Base-by-base conservation (phyloP, 306 rosid species). In the Mimosa bimucronata region DNA sequence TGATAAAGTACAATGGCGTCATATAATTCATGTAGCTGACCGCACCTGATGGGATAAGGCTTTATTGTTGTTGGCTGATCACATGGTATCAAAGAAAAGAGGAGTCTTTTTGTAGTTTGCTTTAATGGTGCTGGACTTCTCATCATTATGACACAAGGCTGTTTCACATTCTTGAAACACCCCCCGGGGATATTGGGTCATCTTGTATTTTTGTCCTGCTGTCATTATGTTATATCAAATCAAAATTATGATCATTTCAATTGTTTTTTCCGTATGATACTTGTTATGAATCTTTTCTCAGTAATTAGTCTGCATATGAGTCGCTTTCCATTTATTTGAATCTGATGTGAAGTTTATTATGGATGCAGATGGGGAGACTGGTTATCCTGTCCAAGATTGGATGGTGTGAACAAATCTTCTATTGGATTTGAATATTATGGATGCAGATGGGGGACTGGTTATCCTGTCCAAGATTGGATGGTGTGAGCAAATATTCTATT, bases 361-460 rank as follows among this genome's bases (percentile, higher is more conserved):
- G 38, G 38, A 34, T 88, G 88, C 92, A 91, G 93, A 82, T 86
- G 79, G 57, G 77, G 70, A n/a, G 18, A 60, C 82, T 77, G 65
- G 66, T 62, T 81, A 66, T 40, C 53, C 60, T 73, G 65, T 60
- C 71, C 13, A 28, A 75, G 80, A 66, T 64, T 41, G 26, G 30
- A 65, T 66, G 77, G 75, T 29, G n/a, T 46, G 46, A 71, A 18
- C 28, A 70, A 71, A 65, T 40, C 74, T 69, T 25, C 16, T 23
- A 40, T 23, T 10, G 23, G 15, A 25, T 57, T 68, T 73, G 61
- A 13, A 28, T 48, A 16, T n/a, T 41, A 41, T 41, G 68, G 68
- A 83, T 88, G 88, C 92, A 91, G 93, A 82, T 86, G 79, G 57
- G 77, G 70, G 18, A 60, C 82, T 77, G 65, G 66, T 62, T 81